A percentile compares a stretch with the other conserved stretches of the same genome.
phyloP scores from a whole-genome alignment of 495 filamentous ascomycete species.

The Viridothelium virens region DNA sequence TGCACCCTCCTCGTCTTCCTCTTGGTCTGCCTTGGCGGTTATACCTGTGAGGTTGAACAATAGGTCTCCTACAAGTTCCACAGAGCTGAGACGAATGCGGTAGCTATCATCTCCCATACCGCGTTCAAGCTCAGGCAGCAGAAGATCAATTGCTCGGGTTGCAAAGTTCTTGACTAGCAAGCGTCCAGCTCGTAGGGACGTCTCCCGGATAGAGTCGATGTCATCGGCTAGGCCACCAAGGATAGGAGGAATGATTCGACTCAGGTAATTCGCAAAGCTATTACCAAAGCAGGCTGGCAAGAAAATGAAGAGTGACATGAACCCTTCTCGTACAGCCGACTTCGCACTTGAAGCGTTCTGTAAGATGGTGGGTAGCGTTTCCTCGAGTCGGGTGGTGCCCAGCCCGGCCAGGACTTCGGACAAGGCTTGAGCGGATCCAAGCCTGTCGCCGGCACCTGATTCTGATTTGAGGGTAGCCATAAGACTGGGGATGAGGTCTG shows the following conservation, averaged over 20 bases:
- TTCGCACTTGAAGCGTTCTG: conserved; percentile 94
- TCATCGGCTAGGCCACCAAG: conserved; percentile 91
- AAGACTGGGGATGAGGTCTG: conserved; percentile 92
- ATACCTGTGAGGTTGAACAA: conserved; percentile 98
- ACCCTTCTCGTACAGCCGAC: conserved; percentile 84
- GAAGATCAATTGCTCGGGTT: conserved; percentile 82
- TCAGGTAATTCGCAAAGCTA: conserved; percentile 92
- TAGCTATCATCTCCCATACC: conserved; percentile 92
- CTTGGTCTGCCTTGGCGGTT: conserved; percentile 70
- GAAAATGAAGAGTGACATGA: conserved; percentile 99
- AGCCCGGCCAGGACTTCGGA: conserved; percentile 93
- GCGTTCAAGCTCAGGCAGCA: conserved; percentile 89
- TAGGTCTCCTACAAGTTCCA: conserved; percentile 92
- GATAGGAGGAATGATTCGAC: conserved; percentile 93
- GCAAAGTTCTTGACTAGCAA: conserved; percentile 97
- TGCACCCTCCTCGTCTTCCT: conserved; percentile 69
- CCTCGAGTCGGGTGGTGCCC: conserved; percentile 84
- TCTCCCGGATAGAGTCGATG: conserved; percentile 89
- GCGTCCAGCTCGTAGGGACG: conserved; percentile 82
- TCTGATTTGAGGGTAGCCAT: conserved; percentile 98
- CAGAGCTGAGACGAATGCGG: conserved; percentile 93
- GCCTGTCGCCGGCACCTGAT: conserved; percentile 85
- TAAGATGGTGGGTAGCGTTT: conserved; percentile 90
- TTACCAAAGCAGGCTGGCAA: conserved; percentile 98
- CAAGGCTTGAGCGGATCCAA: conserved; percentile 94